phyloP scores from a whole-genome alignment of 768 basidiomycete genomes.

The Tephrocybe sp. region DNA sequence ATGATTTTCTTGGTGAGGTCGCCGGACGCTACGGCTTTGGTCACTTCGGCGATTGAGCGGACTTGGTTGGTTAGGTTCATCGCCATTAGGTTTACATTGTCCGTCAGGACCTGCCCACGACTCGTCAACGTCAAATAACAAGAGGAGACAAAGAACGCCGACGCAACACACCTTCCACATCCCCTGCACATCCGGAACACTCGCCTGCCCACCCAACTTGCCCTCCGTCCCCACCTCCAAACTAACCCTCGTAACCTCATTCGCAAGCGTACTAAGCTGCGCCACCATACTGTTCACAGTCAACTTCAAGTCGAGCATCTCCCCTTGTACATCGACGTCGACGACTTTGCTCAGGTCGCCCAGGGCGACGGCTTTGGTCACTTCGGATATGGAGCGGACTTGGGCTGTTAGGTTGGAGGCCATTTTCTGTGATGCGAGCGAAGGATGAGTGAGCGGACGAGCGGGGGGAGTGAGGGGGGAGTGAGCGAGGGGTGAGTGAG shows the following conservation, averaged over 20 bases:
- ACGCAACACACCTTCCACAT: constrained; percentile 74
- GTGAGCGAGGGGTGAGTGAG: neutral
- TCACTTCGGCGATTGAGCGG: constrained; percentile 82
- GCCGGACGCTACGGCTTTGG: constrained; percentile 91
- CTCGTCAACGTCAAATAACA: neutral
- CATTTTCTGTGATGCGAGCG: constrained; percentile 62
- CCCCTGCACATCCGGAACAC: constrained; percentile 88
- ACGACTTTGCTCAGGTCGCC: constrained; percentile 85
- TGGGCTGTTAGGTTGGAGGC: constrained; percentile 82
- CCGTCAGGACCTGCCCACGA: constrained; percentile 48
- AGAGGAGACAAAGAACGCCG: neutral
- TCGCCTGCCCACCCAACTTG: constrained; percentile 91
- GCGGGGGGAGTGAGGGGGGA: too few species aligned
- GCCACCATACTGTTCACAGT: constrained; percentile 90
- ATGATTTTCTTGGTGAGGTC: constrained; percentile 93
- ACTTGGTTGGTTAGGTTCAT: constrained; percentile 91
- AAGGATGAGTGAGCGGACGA: neutral
- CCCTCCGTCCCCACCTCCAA: constrained; percentile 92
- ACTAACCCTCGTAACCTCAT: constrained; percentile 87
- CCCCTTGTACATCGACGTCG: constrained; percentile 90
- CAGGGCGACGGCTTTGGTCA: constrained; percentile 82
- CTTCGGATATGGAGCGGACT: constrained; percentile 89
- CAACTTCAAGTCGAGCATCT: constrained; percentile 87
- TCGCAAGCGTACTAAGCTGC: constrained; percentile 69
- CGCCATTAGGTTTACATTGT: constrained; percentile 88